Base-by-base conservation (phyloP, 257 asterid species). In the Plantago ovata region DNA sequence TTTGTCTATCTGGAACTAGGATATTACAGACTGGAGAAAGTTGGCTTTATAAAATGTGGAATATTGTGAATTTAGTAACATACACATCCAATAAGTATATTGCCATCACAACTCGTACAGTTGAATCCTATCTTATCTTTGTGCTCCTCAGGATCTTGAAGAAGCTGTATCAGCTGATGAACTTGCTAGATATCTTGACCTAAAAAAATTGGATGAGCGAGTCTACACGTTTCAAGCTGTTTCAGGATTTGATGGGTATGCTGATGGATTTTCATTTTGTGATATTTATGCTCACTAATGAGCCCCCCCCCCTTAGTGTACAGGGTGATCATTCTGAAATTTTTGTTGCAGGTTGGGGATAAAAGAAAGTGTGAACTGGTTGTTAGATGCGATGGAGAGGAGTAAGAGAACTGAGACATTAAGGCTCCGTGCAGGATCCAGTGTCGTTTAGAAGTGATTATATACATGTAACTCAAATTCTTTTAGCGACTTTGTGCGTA, bases 351-450 rank as follows among this genome's bases (percentile, higher is more conserved):
- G 95, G 77, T 49, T 74, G 39, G 95, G 96, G 18, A 81, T 88
- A 48, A 83, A 81, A 74, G 95, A 83, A 72, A 77, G 95, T 38
- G 79, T 83, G 52, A 78, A 88, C 74, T 88, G 96, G 96, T 83
- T 85, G 28, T 84, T 85, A 47, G 83, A 83, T 58, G 86, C 72
- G 7, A 88, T 85, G 86, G 95, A 86, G 81, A 84, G 90, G 66
- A 86, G 95, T 63, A 80, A 84, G 79, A 79, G 95, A 79, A 83
- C 86, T 38, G 94, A 88, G 72, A 73, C 19, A 41, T 59, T 88
- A 75, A 76, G 85, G 76, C 64, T 62, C 61, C 94, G 95, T 23
- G 83, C 83, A 20, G 88, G 94, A 66, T 53, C 77, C 43, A 68
- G 40, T 47, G 53, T 69, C 20, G 58, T 75, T 69, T 77, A 72